Percentiles rank a stretch among this genome's conserved stretches.
Evolutionary conservation across 2,329 filamentous ascomycete genomes (phyloP).

Genomic region (Botrytis galanthina): DNA sequence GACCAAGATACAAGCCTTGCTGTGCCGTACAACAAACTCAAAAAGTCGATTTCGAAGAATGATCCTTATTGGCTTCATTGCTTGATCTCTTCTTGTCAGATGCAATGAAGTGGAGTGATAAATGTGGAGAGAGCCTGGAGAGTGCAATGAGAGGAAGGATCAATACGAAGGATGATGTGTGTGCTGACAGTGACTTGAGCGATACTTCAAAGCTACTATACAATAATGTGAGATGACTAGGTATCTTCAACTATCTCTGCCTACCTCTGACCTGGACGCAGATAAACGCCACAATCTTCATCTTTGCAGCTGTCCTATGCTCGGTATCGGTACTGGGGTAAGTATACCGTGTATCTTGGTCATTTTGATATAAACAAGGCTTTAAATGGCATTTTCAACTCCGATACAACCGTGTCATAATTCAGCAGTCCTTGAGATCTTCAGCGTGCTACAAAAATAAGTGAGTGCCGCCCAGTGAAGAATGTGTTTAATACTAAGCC

Average conservation of each 20-base stretch:
- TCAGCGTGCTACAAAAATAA: neutral
- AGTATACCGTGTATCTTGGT: neutral
- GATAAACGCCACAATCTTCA: conserved; percentile 8
- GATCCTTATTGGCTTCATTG: neutral
- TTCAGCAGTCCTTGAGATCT: neutral
- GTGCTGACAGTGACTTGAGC: conserved; percentile 5
- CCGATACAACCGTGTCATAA: neutral
- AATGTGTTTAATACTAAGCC: neutral
- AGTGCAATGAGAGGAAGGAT: conserved; percentile 11
- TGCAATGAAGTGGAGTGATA: neutral
- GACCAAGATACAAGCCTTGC: neutral
- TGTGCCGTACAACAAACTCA: conserved; percentile 1
- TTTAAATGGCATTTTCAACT: neutral
- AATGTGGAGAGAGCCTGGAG: neutral
- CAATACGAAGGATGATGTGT: conserved; percentile 14
- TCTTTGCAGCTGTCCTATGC: conserved; percentile 6
- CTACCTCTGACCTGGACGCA: neutral
- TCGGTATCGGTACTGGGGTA: neutral
- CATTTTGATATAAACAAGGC: neutral
- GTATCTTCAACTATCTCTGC: neutral
- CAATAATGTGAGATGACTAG: neutral
- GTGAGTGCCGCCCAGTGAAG: neutral
- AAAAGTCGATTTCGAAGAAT: neutral
- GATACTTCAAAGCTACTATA: conserved; percentile 16
- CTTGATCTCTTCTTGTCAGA: neutral